A percentile compares a stretch with the other conserved stretches of the same genome.
Evolutionary conservation across 495 filamentous ascomycete species (phyloP).

Genomic region (Podospora appendiculata): DNA sequence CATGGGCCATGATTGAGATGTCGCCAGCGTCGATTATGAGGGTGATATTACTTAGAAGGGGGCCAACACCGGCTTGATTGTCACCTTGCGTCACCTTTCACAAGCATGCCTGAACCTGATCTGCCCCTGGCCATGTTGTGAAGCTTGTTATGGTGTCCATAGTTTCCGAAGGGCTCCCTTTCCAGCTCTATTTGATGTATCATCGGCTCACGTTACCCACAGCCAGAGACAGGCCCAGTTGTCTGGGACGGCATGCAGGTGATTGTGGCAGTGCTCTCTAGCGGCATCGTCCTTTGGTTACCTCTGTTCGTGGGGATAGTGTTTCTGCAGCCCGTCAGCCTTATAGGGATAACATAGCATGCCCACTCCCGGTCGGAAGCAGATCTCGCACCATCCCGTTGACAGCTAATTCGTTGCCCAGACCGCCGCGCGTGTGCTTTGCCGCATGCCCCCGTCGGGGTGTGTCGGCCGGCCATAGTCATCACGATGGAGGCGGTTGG

Average conservation of each 20-base stretch:
- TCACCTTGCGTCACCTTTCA: no score
- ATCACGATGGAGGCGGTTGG: no score
- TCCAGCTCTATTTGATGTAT: background rate
- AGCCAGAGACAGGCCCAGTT: constrained; percentile 1
- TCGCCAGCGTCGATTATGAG: background rate
- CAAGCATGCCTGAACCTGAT: no score
- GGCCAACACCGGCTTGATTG: no score
- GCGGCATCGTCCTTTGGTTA: constrained; percentile 2
- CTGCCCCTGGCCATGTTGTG: no score
- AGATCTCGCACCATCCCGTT: background rate
- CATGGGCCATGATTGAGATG: background rate
- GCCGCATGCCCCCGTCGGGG: no score
- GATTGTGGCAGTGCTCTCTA: constrained; percentile 23
- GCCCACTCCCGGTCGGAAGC: background rate
- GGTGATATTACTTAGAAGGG: no score
- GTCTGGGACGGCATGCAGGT: constrained; percentile 12
- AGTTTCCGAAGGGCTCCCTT: background rate
- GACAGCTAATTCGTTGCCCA: background rate
- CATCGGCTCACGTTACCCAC: no score
- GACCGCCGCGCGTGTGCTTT: no score
- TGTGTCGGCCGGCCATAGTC: no score
- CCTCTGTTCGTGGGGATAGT: background rate
- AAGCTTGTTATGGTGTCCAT: background rate
- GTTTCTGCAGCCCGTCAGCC: constrained; percentile 2
- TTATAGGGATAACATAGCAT: constrained; percentile 3